Evolutionary conservation across 495 filamentous ascomycete species (phyloP), one percentile per base, ranked within the genome.

Genomic region (Monascus purpureus): DNA sequence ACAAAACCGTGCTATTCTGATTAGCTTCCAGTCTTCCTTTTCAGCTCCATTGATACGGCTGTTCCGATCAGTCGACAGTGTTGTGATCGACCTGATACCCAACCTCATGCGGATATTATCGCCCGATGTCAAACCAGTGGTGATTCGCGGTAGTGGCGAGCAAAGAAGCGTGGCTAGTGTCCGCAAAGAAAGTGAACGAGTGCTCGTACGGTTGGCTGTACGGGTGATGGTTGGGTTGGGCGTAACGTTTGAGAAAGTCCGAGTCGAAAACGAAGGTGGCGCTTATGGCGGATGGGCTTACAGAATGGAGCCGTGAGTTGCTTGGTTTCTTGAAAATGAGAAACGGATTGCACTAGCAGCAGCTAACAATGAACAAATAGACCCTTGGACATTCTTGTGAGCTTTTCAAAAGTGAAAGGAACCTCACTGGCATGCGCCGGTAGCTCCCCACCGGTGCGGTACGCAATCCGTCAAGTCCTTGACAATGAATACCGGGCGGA

Each of bases 71-170:
- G 54, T 72, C 1, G 74, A 83, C 32, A 70, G 74, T 29, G 61
- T 96, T 4, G 71, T 80, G 1, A 79, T 70, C 1, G 87, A 93
- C 29, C 72, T 97, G 18, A 47, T 94, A 4, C 90, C 90, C 2
- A 84, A 82, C 49, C 63, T 94, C 1, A 59, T 81, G 28, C 74
- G 75, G 25, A 78, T 97, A 47, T 59, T 96, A 13, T 77, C 85
- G 1, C 90, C 90, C 2, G 77, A 86, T 29, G 72, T 97, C 31
- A 94, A 86, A 40, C 90, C 92, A 1, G 80, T 95, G n/a, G 69
- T 94, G 28, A 72, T 97, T 3, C 75, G 80, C 16, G 78, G 78
- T 20, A 77, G 67, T 43, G 76, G 71, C 12, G 67, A 73, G 17
- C 63, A 67, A 28, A 63, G 59, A 8, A 78, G 76, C 25, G 67